phyloP scores from a whole-genome alignment of 495 filamentous ascomycete species.

The Tuber umbilicatum region DNA sequence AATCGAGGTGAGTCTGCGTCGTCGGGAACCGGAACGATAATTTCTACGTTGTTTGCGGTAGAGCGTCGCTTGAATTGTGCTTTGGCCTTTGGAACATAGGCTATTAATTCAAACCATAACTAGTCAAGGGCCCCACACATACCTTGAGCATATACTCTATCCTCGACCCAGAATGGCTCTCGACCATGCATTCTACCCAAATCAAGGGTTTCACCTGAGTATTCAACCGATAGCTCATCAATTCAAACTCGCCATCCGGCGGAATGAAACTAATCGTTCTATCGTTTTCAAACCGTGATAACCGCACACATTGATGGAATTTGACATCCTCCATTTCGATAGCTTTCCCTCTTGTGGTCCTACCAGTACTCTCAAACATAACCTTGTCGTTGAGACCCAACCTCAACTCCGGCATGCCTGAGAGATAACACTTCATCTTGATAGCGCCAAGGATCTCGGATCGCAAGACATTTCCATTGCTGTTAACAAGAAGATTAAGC shows the following conservation, averaged over 20 bases:
- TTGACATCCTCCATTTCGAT: slow-evolving; percentile 99
- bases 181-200: slow-evolving; percentile 97
- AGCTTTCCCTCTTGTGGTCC: slow-evolving; percentile 89
- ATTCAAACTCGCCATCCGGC: slow-evolving; percentile 95
- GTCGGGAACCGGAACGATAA: slow-evolving; percentile 92
- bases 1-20: slow-evolving; percentile 96
- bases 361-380: slow-evolving; percentile 98
- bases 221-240: slow-evolving; percentile 98
- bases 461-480: slow-evolving; percentile 90
- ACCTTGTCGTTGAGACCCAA: slow-evolving; percentile 97
- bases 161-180: slow-evolving; percentile 84
- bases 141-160: slow-evolving; percentile 99
- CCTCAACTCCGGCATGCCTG: slow-evolving; percentile 95
- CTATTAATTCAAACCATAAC: neutral
- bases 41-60: slow-evolving; percentile 98
- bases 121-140: slow-evolving; percentile 11
- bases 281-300: slow-evolving; percentile 97
- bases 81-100: slow-evolving; percentile 55
- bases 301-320: slow-evolving; percentile 96
- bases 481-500: slow-evolving; percentile 89
- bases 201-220: slow-evolving; percentile 98
- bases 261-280: slow-evolving; percentile 98
- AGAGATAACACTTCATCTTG: slow-evolving; percentile 99
- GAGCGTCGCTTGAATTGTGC: slow-evolving; percentile 97
- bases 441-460: slow-evolving; percentile 96